Evolutionary conservation across 768 basidiomycete genomes (phyloP).

Genomic region (Leccinum sublutescens): DNA sequence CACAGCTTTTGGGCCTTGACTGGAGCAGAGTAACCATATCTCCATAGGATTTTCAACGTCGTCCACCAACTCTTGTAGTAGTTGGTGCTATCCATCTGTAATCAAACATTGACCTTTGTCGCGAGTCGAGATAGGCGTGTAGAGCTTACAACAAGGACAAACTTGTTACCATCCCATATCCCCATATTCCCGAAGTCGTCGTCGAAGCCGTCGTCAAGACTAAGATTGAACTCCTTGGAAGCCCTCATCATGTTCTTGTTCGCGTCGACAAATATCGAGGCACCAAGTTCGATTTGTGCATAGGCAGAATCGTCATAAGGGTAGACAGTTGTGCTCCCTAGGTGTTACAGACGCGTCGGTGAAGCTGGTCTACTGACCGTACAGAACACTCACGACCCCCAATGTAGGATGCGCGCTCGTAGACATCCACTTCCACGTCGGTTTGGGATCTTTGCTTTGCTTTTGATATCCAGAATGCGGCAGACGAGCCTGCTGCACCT

Average conservation of each 20-base stretch:
- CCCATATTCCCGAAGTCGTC: constrained; percentile 50
- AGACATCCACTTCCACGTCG: constrained; percentile 79
- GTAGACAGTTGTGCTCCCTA: constrained; percentile 77
- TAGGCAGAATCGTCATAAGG: constrained; percentile 62
- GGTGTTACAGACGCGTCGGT: constrained; percentile 3
- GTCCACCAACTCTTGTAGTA: constrained; percentile 59
- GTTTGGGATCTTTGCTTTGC: constrained; percentile 69
- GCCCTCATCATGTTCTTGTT: constrained; percentile 78
- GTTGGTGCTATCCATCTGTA: constrained; percentile 42
- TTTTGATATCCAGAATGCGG: constrained; percentile 81
- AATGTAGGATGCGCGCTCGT: constrained; percentile 71
- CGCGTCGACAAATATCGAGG: constrained; percentile 77
- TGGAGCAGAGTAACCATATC: constrained; percentile 70
- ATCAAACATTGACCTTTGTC: constrained; percentile 1
- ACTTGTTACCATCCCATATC: constrained; percentile 80
- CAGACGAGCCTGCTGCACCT: constrained; percentile 82
- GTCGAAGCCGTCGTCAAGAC: constrained; percentile 45
- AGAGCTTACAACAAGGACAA: constrained; percentile 59
- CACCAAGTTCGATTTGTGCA: constrained; percentile 77
- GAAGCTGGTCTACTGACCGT: background rate
- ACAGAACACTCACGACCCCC: constrained; percentile 72
- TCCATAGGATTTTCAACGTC: constrained; percentile 68
- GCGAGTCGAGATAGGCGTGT: background rate
- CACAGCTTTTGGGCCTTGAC: constrained; percentile 55
- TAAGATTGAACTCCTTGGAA: constrained; percentile 75